phyloP scores from a whole-genome alignment of 345 rosid species.

The Murraya paniculata region DNA sequence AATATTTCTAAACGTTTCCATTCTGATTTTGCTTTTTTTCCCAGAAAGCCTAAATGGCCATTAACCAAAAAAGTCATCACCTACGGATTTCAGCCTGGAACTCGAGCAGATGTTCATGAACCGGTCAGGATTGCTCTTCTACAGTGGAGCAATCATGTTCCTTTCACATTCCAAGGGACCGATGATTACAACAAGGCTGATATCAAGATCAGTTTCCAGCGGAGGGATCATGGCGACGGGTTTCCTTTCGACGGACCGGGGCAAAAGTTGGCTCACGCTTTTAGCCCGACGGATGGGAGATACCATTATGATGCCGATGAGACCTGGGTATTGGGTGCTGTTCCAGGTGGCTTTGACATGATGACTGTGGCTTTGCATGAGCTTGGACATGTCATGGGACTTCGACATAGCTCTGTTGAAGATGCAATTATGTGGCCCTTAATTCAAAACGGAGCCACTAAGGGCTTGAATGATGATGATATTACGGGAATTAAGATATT shows the following conservation, averaged over 20 bases:
- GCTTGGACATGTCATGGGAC: constrained; percentile 22
- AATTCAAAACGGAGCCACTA: background rate
- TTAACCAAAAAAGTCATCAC: background rate
- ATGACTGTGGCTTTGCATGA: constrained; percentile 20
- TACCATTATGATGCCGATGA: background rate
- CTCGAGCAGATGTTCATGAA: background rate
- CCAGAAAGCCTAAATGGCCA: background rate
- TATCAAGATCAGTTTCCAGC: constrained; percentile 10
- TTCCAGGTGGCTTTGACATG: background rate
- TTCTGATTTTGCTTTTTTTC: background rate
- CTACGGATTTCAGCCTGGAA: background rate
- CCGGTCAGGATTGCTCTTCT: background rate
- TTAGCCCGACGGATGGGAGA: background rate
- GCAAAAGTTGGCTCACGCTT: background rate
- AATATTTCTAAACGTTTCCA: too few relatives aligned
- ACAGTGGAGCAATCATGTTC: background rate
- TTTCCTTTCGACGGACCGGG: background rate
- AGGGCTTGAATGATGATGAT: constrained; percentile 14
- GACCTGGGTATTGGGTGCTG: constrained; percentile 8
- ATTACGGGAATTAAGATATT: constrained; percentile 15
- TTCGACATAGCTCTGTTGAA: background rate
- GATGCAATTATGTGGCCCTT: constrained; percentile 17
- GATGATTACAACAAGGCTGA: background rate
- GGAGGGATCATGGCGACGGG: background rate
- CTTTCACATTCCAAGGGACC: background rate